These are phyloP conservation scores for Sequoiadendron giganteum DNA, from an alignment of 75 land plant genomes.

Conservation along the genomic window DNA sequence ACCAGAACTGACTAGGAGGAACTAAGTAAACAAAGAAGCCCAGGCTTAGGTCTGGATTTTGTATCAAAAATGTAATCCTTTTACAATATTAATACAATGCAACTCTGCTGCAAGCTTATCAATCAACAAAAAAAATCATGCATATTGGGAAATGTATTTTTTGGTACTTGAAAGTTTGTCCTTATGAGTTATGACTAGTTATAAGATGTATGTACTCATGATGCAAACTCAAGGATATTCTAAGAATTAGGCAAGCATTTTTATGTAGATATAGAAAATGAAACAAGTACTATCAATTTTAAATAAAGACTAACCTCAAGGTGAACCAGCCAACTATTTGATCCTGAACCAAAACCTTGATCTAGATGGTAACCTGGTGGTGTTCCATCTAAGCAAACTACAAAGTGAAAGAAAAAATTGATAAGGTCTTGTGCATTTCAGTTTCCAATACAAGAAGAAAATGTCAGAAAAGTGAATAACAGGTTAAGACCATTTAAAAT, in stretches of 20 bases:
- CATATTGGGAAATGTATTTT: neutral
- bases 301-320: conserved; percentile 56
- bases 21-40: no score
- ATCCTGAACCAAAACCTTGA: conserved; percentile 64
- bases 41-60: no score
- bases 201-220: neutral
- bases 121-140: neutral
- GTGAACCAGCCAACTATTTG: conserved; percentile 72
- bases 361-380: conserved; percentile 78
- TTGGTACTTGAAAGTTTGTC: neutral
- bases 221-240: neutral
- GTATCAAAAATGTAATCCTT: no score
- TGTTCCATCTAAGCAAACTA: conserved; percentile 91
- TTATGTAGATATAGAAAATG: neutral
- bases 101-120: no score
- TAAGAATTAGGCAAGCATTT: neutral
- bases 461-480: neutral
- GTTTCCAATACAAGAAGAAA: neutral
- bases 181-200: neutral
- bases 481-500: neutral
- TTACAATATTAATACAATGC: no score
- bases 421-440: neutral
- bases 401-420: neutral
- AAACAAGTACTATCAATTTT: neutral
- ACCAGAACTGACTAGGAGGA: no score